Evolutionary conservation across 139 green algal genomes (phyloP).

Genomic region (Chlorella vulgaris): DNA sequence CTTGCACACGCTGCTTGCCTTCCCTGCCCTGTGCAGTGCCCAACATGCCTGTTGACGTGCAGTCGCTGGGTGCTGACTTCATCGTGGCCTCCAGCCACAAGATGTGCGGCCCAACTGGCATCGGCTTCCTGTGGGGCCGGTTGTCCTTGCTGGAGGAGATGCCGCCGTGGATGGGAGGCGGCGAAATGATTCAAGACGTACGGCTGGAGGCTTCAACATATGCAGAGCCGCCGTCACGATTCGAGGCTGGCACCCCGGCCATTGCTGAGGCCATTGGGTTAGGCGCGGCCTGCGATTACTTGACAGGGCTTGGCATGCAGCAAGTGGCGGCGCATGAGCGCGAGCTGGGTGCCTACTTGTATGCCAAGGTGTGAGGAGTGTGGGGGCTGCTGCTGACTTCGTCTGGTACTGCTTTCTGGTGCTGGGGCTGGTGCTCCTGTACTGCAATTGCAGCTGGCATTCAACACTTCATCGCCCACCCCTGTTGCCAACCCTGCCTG

Average conservation of each 20-base stretch:
- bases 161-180: conserved; percentile 95
- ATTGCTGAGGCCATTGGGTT: conserved; percentile 87
- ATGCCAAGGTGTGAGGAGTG: conserved; percentile 58
- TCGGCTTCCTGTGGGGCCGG: conserved; percentile 97
- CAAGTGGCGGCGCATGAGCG: conserved; percentile 77
- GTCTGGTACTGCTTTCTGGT: not conserved
- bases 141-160: conserved; percentile 86
- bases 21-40: conserved; percentile 65
- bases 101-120: conserved; percentile 96
- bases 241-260: conserved; percentile 97
- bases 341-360: conserved; percentile 85
- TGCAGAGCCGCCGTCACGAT: conserved; percentile 86
- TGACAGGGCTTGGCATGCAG: conserved; percentile 75
- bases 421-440: no score
- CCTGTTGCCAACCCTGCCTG: not conserved
- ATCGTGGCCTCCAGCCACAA: conserved; percentile 97
- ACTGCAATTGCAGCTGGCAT: no score
- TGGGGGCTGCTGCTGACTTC: not conserved
- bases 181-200: conserved; percentile 99
- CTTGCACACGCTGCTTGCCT: no score
- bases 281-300: conserved; percentile 80
- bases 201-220: conserved; percentile 93
- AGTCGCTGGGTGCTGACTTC: conserved; percentile 90
- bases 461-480: not conserved
- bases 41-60: conserved; percentile 94